Conservation (phyloP, 371 early-diverging fungal species). For the Haplosporangium sp. region DNA sequence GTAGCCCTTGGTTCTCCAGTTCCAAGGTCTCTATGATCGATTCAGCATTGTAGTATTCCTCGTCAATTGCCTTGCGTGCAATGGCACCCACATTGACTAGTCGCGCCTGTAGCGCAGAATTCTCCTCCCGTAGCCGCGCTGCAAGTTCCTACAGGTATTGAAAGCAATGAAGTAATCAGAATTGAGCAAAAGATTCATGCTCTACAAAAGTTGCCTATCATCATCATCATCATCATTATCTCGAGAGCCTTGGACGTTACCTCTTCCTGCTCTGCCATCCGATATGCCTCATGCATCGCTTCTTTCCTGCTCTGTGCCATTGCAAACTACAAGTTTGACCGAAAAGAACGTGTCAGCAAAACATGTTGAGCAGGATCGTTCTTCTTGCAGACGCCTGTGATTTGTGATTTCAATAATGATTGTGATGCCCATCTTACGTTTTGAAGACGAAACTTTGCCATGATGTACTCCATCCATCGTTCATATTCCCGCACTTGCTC, state of each 20-base stretch:
- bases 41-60: slow-evolving; percentile 47
- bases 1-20: slow-evolving; percentile 39
- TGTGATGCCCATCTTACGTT: no score
- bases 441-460: slow-evolving; percentile 51
- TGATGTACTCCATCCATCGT: slow-evolving; percentile 51
- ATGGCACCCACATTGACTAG: slow-evolving; percentile 37
- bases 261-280: slow-evolving; percentile 49
- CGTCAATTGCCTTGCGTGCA: slow-evolving; percentile 35
- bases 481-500: slow-evolving; percentile 50
- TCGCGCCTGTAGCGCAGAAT: slow-evolving; percentile 29
- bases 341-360: neutral
- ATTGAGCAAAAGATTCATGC: neutral
- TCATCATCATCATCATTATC: neutral
- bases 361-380: no score
- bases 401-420: no score
- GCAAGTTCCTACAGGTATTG: slow-evolving; percentile 25
- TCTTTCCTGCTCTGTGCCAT: slow-evolving; percentile 51
- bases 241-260: neutral
- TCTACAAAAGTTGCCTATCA: no score
- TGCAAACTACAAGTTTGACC: slow-evolving; percentile 22
- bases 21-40: slow-evolving; percentile 36
- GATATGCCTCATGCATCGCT: slow-evolving; percentile 48
- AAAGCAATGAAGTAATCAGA: neutral
- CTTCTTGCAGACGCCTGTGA: no score
- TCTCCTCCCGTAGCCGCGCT: slow-evolving; percentile 25